phyloP scores from a whole-genome alignment of 768 basidiomycete genomes.

The Serpula lacrymans region DNA sequence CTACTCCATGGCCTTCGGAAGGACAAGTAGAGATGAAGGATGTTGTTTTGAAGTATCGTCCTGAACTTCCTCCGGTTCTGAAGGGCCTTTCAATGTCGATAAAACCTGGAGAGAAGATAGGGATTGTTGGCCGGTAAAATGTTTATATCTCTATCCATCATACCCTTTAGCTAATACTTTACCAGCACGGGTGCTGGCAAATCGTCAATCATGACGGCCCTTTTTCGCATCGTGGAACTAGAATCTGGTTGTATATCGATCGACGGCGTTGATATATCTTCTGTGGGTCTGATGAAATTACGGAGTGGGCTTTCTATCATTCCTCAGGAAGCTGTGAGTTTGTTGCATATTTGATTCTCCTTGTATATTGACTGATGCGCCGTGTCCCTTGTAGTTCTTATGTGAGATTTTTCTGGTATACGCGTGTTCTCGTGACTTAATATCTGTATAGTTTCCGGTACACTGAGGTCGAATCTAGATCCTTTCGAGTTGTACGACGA shows the following conservation, averaged over 20 bases:
- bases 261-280: slow-evolving; percentile 82
- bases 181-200: slow-evolving; percentile 82
- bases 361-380: slow-evolving; percentile 1
- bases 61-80: slow-evolving; percentile 85
- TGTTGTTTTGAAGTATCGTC: slow-evolving; percentile 78
- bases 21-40: slow-evolving; percentile 75
- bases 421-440: slow-evolving; percentile 1
- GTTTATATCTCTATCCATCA: slow-evolving; percentile 1
- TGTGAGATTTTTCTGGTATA: no score
- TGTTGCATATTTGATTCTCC: slow-evolving; percentile 27
- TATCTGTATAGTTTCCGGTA: slow-evolving; percentile 60
- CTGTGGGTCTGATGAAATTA: slow-evolving; percentile 73
- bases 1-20: slow-evolving; percentile 66
- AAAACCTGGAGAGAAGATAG: slow-evolving; percentile 81
- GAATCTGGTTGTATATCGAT: slow-evolving; percentile 70
- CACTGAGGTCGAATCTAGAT: slow-evolving; percentile 83
- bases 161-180: slow-evolving; percentile 11
- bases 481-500: slow-evolving; percentile 84
- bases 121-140: slow-evolving; percentile 69
- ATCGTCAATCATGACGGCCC: slow-evolving; percentile 83
- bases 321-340: slow-evolving; percentile 73
- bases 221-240: slow-evolving; percentile 84
- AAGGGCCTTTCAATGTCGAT: slow-evolving; percentile 75
- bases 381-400: slow-evolving; percentile 42
- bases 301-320: slow-evolving; percentile 72